A percentile compares a stretch with the other conserved stretches of the same genome.
Conservation (phyloP, 2,329 filamentous ascomycete genomes). For the Chalaropsis ovoidea region DNA sequence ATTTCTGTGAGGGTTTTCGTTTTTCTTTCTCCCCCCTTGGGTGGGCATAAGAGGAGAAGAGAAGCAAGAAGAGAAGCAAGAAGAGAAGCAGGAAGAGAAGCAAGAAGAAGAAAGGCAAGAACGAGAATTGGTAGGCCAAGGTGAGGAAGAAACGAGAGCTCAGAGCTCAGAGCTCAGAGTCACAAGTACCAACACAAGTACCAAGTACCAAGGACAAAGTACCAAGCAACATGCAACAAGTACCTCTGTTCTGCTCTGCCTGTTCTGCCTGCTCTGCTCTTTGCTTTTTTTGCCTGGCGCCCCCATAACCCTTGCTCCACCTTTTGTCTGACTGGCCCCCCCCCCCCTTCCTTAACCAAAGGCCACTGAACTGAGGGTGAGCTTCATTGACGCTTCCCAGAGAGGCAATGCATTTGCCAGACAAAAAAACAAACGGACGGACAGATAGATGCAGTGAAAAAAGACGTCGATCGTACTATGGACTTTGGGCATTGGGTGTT, state of each 20-base stretch:
- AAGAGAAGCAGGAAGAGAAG: neutral
- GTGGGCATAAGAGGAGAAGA: no score
- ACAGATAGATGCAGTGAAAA: neutral
- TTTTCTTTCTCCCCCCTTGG: no score
- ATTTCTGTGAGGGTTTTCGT: no score
- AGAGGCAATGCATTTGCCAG: conserved; percentile 1
- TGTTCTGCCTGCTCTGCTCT: neutral
- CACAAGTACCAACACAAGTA: no score
- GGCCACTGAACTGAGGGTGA: neutral
- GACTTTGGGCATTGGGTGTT: neutral
- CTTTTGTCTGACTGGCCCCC: neutral
- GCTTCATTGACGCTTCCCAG: conserved; percentile 10
- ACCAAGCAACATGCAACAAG: neutral
- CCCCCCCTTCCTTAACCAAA: neutral
- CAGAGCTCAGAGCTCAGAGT: no score
- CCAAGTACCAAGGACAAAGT: neutral
- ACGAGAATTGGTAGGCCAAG: neutral
- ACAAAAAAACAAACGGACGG: neutral
- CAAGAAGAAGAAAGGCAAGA: neutral
- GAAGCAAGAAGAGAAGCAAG: neutral
- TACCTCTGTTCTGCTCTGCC: neutral
- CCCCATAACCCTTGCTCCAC: no score
- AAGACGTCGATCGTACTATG: neutral
- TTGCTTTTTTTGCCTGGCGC: neutral
- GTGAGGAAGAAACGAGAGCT: neutral